Percentiles rank a stretch among this genome's conserved stretches.
Evolutionary conservation across 495 filamentous ascomycete genomes (phyloP).

Genomic region (Tuber magnatum): DNA sequence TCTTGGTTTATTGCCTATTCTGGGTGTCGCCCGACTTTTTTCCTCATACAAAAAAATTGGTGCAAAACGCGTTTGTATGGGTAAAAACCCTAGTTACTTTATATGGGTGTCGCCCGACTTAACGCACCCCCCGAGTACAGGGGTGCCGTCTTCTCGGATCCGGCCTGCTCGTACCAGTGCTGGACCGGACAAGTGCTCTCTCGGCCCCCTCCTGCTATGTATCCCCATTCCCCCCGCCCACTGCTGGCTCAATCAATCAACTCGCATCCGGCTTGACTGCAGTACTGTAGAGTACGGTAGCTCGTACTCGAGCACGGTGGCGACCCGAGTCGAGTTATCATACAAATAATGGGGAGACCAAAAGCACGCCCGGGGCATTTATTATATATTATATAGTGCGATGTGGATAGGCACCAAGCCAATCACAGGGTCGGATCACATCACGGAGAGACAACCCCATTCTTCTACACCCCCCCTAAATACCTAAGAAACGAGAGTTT

Average conservation of each 20-base stretch:
- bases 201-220: not conserved
- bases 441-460: not conserved
- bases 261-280: not conserved
- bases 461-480: not conserved
- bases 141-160: not conserved
- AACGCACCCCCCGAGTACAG: too few species aligned
- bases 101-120: too few species aligned
- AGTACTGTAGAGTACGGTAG: too few species aligned
- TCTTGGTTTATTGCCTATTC: too few species aligned
- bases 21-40: too few species aligned
- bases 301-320: not conserved
- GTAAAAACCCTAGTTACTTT: too few species aligned
- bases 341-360: not conserved
- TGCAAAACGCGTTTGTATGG: too few species aligned
- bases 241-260: not conserved
- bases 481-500: not conserved
- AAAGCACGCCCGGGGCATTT: too few species aligned
- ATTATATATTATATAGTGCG: too few species aligned
- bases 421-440: not conserved
- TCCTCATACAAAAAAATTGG: too few species aligned
- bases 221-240: not conserved
- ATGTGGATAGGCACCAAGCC: not conserved
- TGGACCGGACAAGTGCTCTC: not conserved
- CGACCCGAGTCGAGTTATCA: not conserved
- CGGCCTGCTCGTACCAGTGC: too few species aligned